Evolutionary conservation across 257 asterid genomes (phyloP), one percentile per base, ranked within the genome.

Genomic region (Nicotiana knightiana): DNA sequence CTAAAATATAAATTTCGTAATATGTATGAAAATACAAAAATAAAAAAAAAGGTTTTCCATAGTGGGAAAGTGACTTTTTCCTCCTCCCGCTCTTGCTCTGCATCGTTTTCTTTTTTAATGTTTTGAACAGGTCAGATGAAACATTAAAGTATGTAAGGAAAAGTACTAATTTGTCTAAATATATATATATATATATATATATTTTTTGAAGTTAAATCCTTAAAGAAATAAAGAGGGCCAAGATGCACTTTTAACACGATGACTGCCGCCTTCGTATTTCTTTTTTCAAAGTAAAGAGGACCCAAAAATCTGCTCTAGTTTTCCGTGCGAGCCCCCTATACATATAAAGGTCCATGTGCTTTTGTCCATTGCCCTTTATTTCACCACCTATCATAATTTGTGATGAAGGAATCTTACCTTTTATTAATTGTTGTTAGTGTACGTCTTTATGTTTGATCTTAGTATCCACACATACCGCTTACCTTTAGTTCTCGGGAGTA

Each of bases 251-350:
- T 81, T 77, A 77, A 15, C 43, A 37, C 33, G 21, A 84, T 66
- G 32, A 81, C 81, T 77, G 85, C 82, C 77, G 79, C 80, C 84
- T 81, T 24, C 21, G 28, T 26, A 12, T 53, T 12, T 5, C 2
- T 5, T 6, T 11, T n/a, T 59, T 32, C 7, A 6, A 32, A 58
- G 37, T 59, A 53, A 54, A 48, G 16, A 53, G 57, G 67, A 0
- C 82, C 82, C 57, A 64, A 86, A 51, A 81, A 82, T 81, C 79
- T 68, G 85, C 26, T 85, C 67, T 85, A 67, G 85, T 68, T 83
- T 86, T 89, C 88, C 77, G 89, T 82, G 89, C 88, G 78, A 76
- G 37, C 32, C 77, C 76, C 13, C 30, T 68, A 28, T 81, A 82
- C 39, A 21, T 21, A 71, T 46, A 79, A 43, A 83, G 77, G 76